A percentile compares a stretch with the other conserved stretches of the same genome.
phyloP scores from a whole-genome alignment of 345 rosid genomes.

The Pugionium cornutum region DNA sequence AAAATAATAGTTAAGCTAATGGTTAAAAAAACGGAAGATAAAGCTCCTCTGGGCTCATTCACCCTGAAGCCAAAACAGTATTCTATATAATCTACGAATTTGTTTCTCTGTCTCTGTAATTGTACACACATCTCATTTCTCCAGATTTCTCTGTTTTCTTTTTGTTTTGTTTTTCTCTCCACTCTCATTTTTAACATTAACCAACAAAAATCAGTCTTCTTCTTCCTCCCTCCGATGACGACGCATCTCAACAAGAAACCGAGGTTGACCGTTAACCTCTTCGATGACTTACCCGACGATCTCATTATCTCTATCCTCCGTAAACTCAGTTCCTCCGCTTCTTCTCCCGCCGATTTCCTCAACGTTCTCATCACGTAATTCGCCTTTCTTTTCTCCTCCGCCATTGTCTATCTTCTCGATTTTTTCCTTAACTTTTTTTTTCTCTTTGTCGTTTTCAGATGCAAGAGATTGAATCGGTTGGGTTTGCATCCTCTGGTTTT shows the following conservation, averaged over 20 bases:
- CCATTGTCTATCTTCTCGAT: no score
- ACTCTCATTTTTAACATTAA: no score
- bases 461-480: slow-evolving; percentile 49
- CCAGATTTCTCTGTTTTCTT: no score
- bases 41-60: no score
- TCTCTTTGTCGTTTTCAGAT: slow-evolving; percentile 42
- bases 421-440: not conserved
- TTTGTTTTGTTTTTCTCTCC: no score
- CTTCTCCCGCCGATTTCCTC: slow-evolving; percentile 58
- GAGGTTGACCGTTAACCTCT: slow-evolving; percentile 30
- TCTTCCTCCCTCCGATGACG: slow-evolving; percentile 7
- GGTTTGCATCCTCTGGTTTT: slow-evolving; percentile 51
- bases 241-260: slow-evolving; percentile 45
- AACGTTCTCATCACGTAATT: slow-evolving; percentile 49
- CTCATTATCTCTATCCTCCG: slow-evolving; percentile 52
- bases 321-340: slow-evolving; percentile 58
- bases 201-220: slow-evolving; percentile 1
- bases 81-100: no score
- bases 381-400: not conserved
- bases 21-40: no score
- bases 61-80: no score
- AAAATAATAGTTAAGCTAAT: no score
- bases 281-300: slow-evolving; percentile 63
- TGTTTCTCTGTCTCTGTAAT: no score
- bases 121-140: no score